Evolutionary conservation across 1,284 basidiomycete genomes (phyloP).

Genomic region (Cerioporus squamosus): DNA sequence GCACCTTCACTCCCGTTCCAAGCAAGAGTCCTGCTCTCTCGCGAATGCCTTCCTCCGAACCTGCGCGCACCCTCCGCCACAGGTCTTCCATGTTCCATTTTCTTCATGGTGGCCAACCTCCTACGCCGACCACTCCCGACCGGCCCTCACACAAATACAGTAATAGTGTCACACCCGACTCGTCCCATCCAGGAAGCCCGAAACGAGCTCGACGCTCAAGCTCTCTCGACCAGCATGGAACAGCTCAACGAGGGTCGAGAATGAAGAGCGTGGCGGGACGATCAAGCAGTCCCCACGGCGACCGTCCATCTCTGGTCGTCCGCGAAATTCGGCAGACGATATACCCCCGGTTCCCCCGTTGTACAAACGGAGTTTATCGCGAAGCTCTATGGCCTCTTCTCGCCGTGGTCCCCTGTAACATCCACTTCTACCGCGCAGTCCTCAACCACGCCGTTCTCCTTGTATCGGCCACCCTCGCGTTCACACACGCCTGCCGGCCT

Average conservation of each 20-base stretch:
- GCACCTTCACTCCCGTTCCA: slow-evolving; percentile 49
- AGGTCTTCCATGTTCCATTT: slow-evolving; percentile 64
- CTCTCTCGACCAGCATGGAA: slow-evolving; percentile 62
- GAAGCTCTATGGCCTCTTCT: slow-evolving; percentile 76
- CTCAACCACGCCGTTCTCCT: slow-evolving; percentile 44
- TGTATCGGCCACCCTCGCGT: slow-evolving; percentile 38
- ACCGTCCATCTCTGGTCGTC: slow-evolving; percentile 33
- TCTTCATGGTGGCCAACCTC: slow-evolving; percentile 41
- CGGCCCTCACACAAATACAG: slow-evolving; percentile 68
- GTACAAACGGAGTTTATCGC: slow-evolving; percentile 66
- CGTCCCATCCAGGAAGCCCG: slow-evolving; percentile 51
- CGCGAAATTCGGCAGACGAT: slow-evolving; percentile 38
- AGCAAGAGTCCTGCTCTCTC: slow-evolving; percentile 41
- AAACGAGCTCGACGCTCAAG: slow-evolving; percentile 47
- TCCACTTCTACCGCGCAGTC: slow-evolving; percentile 75
- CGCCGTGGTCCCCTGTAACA: slow-evolving; percentile 80
- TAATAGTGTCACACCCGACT: slow-evolving; percentile 71
- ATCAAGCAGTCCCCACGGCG: slow-evolving; percentile 51
- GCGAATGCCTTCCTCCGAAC: slow-evolving; percentile 58
- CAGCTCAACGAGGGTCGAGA: slow-evolving; percentile 71
- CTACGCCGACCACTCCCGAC: slow-evolving; percentile 56
- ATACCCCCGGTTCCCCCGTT: slow-evolving; percentile 51
- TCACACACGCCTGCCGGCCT: slow-evolving; percentile 39
- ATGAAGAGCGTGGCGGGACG: slow-evolving; percentile 51
- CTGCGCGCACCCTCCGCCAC: slow-evolving; percentile 53